A percentile compares a stretch with the other conserved stretches of the same genome.
Evolutionary conservation across 2,329 filamentous ascomycete species (phyloP).

Genomic region (Aplosporella prunicola): DNA sequence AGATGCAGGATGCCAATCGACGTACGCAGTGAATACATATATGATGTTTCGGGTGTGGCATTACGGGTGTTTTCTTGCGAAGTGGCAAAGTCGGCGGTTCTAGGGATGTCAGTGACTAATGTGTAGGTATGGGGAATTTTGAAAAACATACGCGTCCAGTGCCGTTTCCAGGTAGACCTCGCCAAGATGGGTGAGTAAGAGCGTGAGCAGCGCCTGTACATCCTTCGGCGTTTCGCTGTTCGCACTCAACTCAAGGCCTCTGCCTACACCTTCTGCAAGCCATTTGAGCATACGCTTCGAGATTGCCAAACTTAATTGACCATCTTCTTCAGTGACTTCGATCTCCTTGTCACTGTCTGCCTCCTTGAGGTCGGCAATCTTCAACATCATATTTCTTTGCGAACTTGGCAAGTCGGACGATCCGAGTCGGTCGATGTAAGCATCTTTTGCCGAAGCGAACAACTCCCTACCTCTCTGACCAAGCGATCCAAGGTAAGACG

Average conservation of each 20-base stretch:
- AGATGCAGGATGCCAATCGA: conserved; percentile 85
- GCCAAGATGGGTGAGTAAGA: conserved; percentile 80
- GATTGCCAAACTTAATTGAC: conserved; percentile 68
- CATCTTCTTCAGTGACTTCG: conserved; percentile 84
- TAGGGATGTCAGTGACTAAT: conserved; percentile 20
- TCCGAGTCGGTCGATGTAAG: conserved; percentile 80
- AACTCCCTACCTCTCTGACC: conserved; percentile 85
- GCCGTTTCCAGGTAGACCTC: conserved; percentile 64
- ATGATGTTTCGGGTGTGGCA: conserved; percentile 76
- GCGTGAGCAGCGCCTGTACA: conserved; percentile 71
- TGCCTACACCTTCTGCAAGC: conserved; percentile 88
- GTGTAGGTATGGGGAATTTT: neutral
- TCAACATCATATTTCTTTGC: conserved; percentile 82
- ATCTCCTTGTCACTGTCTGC: conserved; percentile 73
- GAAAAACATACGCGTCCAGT: conserved; percentile 44
- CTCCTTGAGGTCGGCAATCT: conserved; percentile 73
- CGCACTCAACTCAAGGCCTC: conserved; percentile 82
- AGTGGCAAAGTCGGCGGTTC: conserved; percentile 56
- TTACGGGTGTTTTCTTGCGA: conserved; percentile 68
- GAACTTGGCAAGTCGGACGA: conserved; percentile 80
- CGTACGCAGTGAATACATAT: conserved; percentile 67
- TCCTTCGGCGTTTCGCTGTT: conserved; percentile 88
- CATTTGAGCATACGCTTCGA: conserved; percentile 98
- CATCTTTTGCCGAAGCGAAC: conserved; percentile 77
- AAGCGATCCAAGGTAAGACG: conserved; percentile 85